Evolutionary conservation across 148 eudicot species (phyloP).

Genomic region (Rhododendron ovatum): DNA sequence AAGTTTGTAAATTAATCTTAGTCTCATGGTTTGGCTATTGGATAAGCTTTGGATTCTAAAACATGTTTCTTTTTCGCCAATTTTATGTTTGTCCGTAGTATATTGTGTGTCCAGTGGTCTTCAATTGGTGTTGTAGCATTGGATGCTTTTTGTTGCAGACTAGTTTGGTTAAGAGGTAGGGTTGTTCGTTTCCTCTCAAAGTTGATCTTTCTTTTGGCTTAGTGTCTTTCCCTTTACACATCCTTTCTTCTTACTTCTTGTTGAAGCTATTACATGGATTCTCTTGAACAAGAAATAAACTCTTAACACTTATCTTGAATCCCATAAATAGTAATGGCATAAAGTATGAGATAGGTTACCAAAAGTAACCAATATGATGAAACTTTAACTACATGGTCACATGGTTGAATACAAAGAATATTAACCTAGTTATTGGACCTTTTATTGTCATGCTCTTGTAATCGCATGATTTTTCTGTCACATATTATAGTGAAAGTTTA

Average conservation of each 20-base stretch:
- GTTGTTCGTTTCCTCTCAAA: constrained; percentile 30
- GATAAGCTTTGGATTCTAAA: constrained; percentile 15
- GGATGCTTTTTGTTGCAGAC: constrained; percentile 17
- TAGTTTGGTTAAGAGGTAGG: constrained; percentile 17
- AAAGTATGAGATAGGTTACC: neutral
- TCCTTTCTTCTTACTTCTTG: constrained; percentile 14
- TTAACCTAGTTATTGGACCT: neutral
- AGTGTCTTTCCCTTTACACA: constrained; percentile 11
- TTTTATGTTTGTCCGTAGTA: constrained; percentile 8
- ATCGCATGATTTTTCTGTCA: neutral
- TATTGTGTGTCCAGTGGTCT: neutral
- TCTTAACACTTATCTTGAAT: neutral
- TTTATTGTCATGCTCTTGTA: neutral
- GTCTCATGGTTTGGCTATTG: neutral
- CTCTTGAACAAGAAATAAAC: constrained; percentile 14
- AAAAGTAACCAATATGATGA: constrained; percentile 6
- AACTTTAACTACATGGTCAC: neutral
- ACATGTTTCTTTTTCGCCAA: neutral
- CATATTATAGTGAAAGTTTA: neutral
- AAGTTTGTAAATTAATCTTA: neutral
- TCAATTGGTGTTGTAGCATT: constrained; percentile 5
- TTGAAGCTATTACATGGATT: constrained; percentile 41
- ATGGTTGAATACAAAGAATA: neutral
- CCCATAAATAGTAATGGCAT: neutral
- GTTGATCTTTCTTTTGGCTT: constrained; percentile 14